These are phyloP conservation scores for Boeremia lycopersici DNA, from an alignment of 2,329 filamentous ascomycete genomes.

Conservation along the genomic window DNA sequence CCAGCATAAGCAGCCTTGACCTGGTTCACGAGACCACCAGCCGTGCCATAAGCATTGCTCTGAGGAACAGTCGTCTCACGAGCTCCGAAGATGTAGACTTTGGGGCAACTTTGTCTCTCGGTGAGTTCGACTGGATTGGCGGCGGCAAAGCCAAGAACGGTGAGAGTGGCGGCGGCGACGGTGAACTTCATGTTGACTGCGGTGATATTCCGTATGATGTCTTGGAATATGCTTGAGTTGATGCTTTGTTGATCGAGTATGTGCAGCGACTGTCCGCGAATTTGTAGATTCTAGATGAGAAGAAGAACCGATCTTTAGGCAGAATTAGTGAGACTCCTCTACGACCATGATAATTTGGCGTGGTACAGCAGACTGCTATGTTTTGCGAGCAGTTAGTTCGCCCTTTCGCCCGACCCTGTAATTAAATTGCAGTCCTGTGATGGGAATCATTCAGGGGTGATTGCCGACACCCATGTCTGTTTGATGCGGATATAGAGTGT, in stretches of 20 bases:
- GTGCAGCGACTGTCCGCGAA: constrained; percentile 28
- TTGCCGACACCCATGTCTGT: constrained; percentile 25
- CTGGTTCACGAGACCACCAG: constrained; percentile 48
- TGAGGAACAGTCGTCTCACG: constrained; percentile 51
- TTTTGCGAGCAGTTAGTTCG: constrained; percentile 19
- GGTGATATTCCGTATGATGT: constrained; percentile 3
- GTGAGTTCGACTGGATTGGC: constrained; percentile 45
- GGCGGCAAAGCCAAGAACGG: constrained; percentile 39
- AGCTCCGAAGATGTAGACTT: constrained; percentile 53
- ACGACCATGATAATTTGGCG: constrained; percentile 30
- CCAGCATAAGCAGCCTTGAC: constrained; percentile 50
- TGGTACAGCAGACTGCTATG: constrained; percentile 27
- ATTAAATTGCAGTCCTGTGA: constrained; percentile 37
- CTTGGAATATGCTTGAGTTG: constrained; percentile 14
- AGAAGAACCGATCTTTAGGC: constrained; percentile 36
- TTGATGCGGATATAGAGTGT: constrained; percentile 29
- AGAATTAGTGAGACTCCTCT: constrained; percentile 31
- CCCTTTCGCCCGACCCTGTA: constrained; percentile 44
- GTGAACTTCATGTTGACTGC: constrained; percentile 40
- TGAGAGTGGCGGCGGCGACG: constrained; percentile 37
- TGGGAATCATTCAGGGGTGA: constrained; percentile 33
- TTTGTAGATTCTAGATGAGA: constrained; percentile 2
- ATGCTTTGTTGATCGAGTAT: constrained; percentile 19
- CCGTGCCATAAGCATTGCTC: constrained; percentile 49
- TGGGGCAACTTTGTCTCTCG: constrained; percentile 49